phyloP scores from a whole-genome alignment of 1,139 yeast genomes.

The Yarrowia galli region DNA sequence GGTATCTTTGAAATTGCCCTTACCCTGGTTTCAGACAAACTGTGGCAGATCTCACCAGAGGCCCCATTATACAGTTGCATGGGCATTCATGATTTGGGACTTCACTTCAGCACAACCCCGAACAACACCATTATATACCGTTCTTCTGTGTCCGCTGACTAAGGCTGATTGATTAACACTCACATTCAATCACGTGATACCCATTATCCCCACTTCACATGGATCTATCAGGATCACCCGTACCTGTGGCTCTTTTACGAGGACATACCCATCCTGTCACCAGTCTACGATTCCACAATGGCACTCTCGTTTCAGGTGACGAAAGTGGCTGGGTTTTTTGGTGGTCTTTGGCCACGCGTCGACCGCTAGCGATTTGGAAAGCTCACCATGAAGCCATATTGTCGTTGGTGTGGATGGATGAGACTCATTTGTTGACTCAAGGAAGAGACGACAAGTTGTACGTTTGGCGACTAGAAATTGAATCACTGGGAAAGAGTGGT shows the following conservation, averaged over 20 bases:
- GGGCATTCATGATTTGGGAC: background rate
- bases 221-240: background rate
- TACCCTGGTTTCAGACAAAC: background rate
- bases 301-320: conserved; percentile 45
- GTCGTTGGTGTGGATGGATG: conserved; percentile 46
- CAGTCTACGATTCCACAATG: background rate
- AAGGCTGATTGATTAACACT: background rate
- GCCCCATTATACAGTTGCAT: too few species aligned
- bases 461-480: conserved; percentile 45
- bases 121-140: too few species aligned
- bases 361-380: conserved; percentile 52
- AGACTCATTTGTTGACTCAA: conserved; percentile 49
- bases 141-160: too few species aligned
- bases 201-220: background rate
- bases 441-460: conserved; percentile 52
- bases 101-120: background rate
- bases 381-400: conserved; percentile 50
- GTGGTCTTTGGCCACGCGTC: conserved; percentile 51
- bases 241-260: conserved; percentile 22
- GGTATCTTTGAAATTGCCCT: background rate
- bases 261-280: conserved; percentile 36
- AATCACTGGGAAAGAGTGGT: conserved; percentile 39
- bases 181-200: conserved; percentile 1
- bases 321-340: conserved; percentile 53
- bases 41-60: too few species aligned